Base-by-base conservation (phyloP, 495 filamentous ascomycete species). In the Podospora pseudopauciseta region DNA sequence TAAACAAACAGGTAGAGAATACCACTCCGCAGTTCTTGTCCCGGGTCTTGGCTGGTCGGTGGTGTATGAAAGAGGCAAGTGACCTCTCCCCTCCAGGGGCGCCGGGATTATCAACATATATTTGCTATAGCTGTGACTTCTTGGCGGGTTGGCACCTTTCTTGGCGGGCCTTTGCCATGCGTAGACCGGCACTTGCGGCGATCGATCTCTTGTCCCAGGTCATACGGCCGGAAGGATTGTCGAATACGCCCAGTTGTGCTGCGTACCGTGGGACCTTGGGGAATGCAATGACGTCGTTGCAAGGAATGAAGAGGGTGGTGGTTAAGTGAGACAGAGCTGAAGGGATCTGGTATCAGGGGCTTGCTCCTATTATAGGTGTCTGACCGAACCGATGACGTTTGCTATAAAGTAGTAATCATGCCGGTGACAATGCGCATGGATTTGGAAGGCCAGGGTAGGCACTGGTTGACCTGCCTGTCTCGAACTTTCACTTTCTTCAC, bases 1-100 rank as follows among this genome's bases (percentile, higher is more conserved):
- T 58, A 20, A 26, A 58, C 18, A 26, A 18, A 58, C 9, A 20
- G 16, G 55, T 19, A 26, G 23, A 26, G 6, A 58, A 58, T 58
- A 58, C 55, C 18, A 58, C 55, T 7, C 55, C 55, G 55, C 55
- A 58, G 55, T 19, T 20, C 55, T 58, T 58, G 55, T 58, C 55
- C 55, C 55, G 55, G 39, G 39, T 49, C 39, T 49, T 49, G 39
- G 39, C 39, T 49, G 39, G 39, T 13, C 15, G 39, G 7, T 49
- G 39, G 39, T 49, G 39, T 16, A 49, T 49, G 39, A 49, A 49
- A 49, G 39, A 49, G 39, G 39, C 7, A 49, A 49, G 39, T 49
- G 39, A 49, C 39, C 15, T 11, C 39, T 49, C 39, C 18, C 39
- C 39, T 49, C 15, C 39, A 49, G 39, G 39, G 39, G 39, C 7